Conservation (phyloP, 805 yeast genomes). For the Jamesozyma piceae region DNA sequence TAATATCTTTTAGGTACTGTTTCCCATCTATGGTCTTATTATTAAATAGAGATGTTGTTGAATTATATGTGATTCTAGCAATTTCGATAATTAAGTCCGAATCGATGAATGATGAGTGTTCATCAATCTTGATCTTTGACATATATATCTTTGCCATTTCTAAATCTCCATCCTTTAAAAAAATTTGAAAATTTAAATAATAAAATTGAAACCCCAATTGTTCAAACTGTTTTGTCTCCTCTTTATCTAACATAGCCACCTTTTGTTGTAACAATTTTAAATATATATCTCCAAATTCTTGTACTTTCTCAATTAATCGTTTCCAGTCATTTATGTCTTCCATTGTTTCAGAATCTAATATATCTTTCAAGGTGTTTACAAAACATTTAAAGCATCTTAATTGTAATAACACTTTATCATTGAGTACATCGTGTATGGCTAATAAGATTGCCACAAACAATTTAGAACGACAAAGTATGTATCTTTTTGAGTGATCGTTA, state of each 20-base stretch:
- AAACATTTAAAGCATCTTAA: slow-evolving; percentile 29
- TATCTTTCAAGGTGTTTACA: slow-evolving; percentile 22
- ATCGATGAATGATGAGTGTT: slow-evolving; percentile 9
- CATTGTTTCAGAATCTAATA: slow-evolving; percentile 19
- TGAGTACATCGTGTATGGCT: slow-evolving; percentile 27
- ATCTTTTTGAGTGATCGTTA: slow-evolving; percentile 1
- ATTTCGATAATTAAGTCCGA: slow-evolving; percentile 21
- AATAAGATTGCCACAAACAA: slow-evolving; percentile 28
- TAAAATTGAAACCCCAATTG: slow-evolving; percentile 24
- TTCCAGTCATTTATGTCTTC: background rate
- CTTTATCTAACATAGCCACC: slow-evolving; percentile 2
- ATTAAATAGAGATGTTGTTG: background rate
- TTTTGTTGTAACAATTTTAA: slow-evolving; percentile 18
- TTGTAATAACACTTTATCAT: slow-evolving; percentile 13
- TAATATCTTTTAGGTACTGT: background rate
- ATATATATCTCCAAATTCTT: slow-evolving; percentile 26
- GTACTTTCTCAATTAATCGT: slow-evolving; percentile 10
- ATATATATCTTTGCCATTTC: slow-evolving; percentile 32
- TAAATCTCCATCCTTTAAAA: slow-evolving; percentile 27
- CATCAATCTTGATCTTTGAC: slow-evolving; percentile 20
- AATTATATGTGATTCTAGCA: slow-evolving; percentile 30
- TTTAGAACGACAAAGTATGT: slow-evolving; percentile 16
- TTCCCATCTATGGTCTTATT: background rate
- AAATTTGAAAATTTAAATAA: slow-evolving; percentile 27
- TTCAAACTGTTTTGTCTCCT: slow-evolving; percentile 7